A percentile compares a stretch with the other conserved stretches of the same genome.
These are phyloP conservation scores for Acacia melanoxylon DNA, from an alignment of 306 rosid species.

Conservation along the genomic window DNA sequence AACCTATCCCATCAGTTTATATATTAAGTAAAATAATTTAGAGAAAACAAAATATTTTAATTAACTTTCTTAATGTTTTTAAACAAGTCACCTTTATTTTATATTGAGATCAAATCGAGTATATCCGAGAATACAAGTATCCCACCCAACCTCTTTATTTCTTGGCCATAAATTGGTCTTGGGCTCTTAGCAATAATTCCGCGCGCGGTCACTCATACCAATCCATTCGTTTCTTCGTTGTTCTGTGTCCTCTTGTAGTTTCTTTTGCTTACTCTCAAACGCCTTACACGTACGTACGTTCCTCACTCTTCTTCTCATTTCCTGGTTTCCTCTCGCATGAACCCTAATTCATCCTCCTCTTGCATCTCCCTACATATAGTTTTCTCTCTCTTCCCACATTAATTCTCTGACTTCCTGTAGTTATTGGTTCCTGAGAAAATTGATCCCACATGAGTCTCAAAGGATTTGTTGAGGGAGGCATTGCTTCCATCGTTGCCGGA, in stretches of 20 bases:
- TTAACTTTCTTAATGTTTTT: too few relatives aligned
- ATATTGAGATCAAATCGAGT: too few relatives aligned
- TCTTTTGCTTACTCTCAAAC: conserved; percentile 26
- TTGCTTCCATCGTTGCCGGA: conserved; percentile 73
- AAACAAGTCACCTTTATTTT: too few relatives aligned
- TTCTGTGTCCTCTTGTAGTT: neutral
- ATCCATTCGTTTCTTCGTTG: neutral
- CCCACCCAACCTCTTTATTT: neutral
- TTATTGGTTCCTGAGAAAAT: neutral
- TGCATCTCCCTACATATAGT: neutral
- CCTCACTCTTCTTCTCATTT: conserved; percentile 61
- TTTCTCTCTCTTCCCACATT: neutral
- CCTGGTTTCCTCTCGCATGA: conserved; percentile 54
- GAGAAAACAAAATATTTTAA: too few relatives aligned
- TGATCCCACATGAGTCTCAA: conserved; percentile 53
- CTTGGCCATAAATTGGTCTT: neutral
- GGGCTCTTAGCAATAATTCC: neutral
- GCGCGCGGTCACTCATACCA: neutral
- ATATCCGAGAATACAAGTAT: too few relatives aligned
- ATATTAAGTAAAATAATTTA: too few relatives aligned
- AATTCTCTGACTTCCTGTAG: neutral
- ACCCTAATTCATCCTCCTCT: conserved; percentile 35
- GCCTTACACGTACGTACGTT: conserved; percentile 32
- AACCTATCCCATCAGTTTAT: too few relatives aligned
- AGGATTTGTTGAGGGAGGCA: conserved; percentile 83